phyloP scores from a whole-genome alignment of 1,284 basidiomycete genomes.

The Trametes hirsuta region DNA sequence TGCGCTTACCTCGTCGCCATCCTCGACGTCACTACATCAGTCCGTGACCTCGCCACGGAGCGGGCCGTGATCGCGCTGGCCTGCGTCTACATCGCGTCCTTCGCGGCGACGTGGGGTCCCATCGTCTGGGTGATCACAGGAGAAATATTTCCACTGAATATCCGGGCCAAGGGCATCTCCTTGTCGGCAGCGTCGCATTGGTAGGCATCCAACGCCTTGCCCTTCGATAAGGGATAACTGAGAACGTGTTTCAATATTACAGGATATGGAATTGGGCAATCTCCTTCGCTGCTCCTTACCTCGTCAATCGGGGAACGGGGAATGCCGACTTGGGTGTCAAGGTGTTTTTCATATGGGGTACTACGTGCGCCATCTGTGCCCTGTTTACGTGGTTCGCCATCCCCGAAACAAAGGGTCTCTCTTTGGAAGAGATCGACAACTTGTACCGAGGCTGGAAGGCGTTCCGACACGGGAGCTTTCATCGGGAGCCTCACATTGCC shows the following conservation, averaged over 20 bases:
- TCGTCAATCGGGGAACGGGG: constrained; percentile 52
- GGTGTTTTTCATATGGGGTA: constrained; percentile 92
- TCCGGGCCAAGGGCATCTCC: constrained; percentile 3
- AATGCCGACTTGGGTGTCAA: constrained; percentile 52
- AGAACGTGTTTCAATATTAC: background rate
- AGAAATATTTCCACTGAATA: constrained; percentile 54
- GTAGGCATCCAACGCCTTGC: background rate
- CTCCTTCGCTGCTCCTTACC: constrained; percentile 65
- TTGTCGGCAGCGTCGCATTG: constrained; percentile 1
- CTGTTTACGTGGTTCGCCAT: constrained; percentile 80
- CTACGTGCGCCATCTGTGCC: constrained; percentile 67
- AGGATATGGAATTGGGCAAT: constrained; percentile 33
- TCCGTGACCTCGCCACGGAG: background rate
- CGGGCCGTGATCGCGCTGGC: constrained; percentile 1
- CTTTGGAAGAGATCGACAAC: constrained; percentile 63
- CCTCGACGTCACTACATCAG: constrained; percentile 55
- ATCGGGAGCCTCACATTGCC: too few species aligned
- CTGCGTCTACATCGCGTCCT: constrained; percentile 1
- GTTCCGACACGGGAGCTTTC: too few species aligned
- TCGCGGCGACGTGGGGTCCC: constrained; percentile 70
- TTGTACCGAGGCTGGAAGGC: constrained; percentile 39
- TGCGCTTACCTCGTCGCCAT: constrained; percentile 37
- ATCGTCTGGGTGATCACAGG: constrained; percentile 77
- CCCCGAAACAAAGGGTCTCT: constrained; percentile 76
- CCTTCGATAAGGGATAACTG: background rate